A percentile compares a stretch with the other conserved stretches of the same genome.
Conservation (phyloP, 257 asterid species). For the Gynochthodes officinalis region DNA sequence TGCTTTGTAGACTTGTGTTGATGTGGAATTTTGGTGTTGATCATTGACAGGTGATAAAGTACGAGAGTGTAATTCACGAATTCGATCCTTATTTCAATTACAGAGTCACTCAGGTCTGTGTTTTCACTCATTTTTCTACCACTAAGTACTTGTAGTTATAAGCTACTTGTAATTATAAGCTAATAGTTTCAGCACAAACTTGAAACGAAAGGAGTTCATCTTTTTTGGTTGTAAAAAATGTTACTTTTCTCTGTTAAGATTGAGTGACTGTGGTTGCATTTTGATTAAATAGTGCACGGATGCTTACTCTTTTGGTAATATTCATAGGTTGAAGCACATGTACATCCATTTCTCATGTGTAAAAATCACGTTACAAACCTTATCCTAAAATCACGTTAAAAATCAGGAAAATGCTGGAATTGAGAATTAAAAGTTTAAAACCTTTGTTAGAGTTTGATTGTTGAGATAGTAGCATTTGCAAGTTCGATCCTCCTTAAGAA, state of each 20-base stretch:
- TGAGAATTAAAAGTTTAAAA: not conserved
- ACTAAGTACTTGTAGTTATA: not conserved
- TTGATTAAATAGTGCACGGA: not conserved
- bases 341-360: too few relatives aligned
- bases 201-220: not conserved
- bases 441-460: not conserved
- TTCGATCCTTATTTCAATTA: slow-evolving; percentile 98
- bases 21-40: slow-evolving; percentile 5
- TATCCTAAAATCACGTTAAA: not conserved
- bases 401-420: too few relatives aligned
- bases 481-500: not conserved
- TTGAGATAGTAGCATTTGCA: not conserved
- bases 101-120: slow-evolving; percentile 95
- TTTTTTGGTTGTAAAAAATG: not conserved
- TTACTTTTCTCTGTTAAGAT: not conserved
- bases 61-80: slow-evolving; percentile 97
- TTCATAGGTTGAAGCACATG: not conserved
- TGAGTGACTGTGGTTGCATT: not conserved
- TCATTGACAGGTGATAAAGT: slow-evolving; percentile 73
- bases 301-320: not conserved
- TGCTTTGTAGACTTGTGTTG: not conserved
- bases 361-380: too few relatives aligned
- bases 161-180: not conserved
- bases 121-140: slow-evolving; percentile 6
- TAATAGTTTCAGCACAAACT: not conserved